Conservation (phyloP, 305 asterid genomes). For the Coffea humblotiana region DNA sequence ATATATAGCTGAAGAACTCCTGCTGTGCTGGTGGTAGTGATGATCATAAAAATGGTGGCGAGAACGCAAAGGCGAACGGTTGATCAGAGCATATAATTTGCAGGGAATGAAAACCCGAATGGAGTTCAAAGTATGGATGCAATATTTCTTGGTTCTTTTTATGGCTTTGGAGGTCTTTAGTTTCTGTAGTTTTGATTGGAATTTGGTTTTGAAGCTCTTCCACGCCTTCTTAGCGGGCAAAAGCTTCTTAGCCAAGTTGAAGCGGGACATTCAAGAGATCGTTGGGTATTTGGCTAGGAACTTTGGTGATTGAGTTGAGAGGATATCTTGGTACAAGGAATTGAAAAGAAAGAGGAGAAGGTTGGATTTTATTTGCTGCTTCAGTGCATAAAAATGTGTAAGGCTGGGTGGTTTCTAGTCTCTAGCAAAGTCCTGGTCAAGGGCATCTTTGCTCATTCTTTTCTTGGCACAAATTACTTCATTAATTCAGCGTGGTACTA, state of each 20-base stretch:
- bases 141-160: constrained; percentile 29
- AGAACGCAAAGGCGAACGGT: constrained; percentile 12
- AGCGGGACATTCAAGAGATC: constrained; percentile 35
- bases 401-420: constrained; percentile 24
- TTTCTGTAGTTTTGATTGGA: constrained; percentile 26
- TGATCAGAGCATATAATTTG: constrained; percentile 20
- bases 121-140: constrained; percentile 9
- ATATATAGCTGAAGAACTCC: constrained; percentile 27
- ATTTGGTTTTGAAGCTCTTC: constrained; percentile 35
- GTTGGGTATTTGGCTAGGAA: neutral
- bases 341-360: constrained; percentile 18
- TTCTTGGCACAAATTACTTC: constrained; percentile 16
- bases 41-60: constrained; percentile 15
- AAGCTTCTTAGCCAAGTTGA: constrained; percentile 35
- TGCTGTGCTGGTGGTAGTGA: constrained; percentile 15
- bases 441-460: constrained; percentile 18
- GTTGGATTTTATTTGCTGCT: constrained; percentile 13
- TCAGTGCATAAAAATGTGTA: constrained; percentile 4
- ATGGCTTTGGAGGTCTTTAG: constrained; percentile 25
- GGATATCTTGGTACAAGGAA: constrained; percentile 4
- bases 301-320: neutral
- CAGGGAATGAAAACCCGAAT: constrained; percentile 17
- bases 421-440: neutral
- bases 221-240: constrained; percentile 37
- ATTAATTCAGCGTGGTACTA: neutral